Conservation (phyloP, 192 early-diverging fungal genomes). For the Podila clonocystis region DNA sequence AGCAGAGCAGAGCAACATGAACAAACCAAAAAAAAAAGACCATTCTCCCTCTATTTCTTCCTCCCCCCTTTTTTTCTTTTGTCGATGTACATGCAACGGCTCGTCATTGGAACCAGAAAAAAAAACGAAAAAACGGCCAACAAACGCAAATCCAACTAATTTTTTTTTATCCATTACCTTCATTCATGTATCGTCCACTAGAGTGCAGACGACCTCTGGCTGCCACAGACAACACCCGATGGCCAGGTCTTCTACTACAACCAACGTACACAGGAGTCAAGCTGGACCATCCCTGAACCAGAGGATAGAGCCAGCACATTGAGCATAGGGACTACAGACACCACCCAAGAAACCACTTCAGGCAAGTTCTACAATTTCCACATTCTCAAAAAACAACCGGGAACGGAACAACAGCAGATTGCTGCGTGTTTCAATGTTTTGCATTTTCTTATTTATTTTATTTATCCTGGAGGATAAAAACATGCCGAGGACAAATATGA, state of each 20-base stretch:
- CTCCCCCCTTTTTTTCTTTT: too few species aligned
- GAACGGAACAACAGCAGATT: background rate
- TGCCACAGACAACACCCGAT: constrained; percentile 58
- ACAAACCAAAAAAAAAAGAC: too few species aligned
- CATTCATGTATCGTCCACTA: background rate
- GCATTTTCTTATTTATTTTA: too few species aligned
- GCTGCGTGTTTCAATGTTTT: too few species aligned
- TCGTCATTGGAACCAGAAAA: too few species aligned
- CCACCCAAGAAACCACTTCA: constrained; percentile 18
- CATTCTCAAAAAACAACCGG: background rate
- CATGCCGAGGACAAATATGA: too few species aligned
- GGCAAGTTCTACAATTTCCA: constrained; percentile 19
- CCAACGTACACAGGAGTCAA: constrained; percentile 50
- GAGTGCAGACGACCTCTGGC: constrained; percentile 52
- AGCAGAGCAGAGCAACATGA: too few species aligned
- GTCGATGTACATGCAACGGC: too few species aligned
- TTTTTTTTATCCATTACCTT: background rate
- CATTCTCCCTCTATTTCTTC: too few species aligned
- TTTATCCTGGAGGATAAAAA: too few species aligned
- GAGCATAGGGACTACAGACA: constrained; percentile 15
- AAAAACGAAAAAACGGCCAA: background rate
- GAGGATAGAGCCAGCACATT: constrained; percentile 22
- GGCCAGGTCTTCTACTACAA: constrained; percentile 61
- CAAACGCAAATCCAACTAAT: background rate
- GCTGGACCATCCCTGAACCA: constrained; percentile 49